Evolutionary conservation across 2,329 filamentous ascomycete genomes (phyloP).

Genomic region (Epichloe brachyelytri): DNA sequence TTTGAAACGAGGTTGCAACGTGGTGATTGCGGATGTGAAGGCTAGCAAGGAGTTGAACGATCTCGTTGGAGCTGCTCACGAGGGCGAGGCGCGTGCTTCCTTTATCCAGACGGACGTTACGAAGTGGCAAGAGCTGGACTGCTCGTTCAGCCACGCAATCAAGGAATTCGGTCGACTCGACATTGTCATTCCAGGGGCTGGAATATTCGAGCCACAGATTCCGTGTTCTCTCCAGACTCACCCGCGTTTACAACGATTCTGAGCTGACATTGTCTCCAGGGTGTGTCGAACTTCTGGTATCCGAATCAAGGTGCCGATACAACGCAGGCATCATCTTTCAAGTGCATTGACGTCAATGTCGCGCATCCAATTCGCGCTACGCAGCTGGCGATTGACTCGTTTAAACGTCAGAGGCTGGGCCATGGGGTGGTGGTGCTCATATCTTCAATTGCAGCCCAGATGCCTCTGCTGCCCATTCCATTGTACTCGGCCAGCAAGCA

Average conservation of each 20-base stretch:
- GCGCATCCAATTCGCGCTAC: constrained; percentile 18
- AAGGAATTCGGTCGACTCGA: constrained; percentile 3
- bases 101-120: constrained; percentile 25
- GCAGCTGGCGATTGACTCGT: constrained; percentile 19
- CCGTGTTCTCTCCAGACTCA: neutral
- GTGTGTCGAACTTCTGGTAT: constrained; percentile 3
- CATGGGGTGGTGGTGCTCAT: constrained; percentile 14
- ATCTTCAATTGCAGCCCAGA: constrained; percentile 15
- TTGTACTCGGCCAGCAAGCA: constrained; percentile 18
- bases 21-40: constrained; percentile 23
- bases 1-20: constrained; percentile 20
- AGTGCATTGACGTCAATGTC: constrained; percentile 17
- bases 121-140: constrained; percentile 17
- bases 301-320: constrained; percentile 2
- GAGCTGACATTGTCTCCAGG: constrained; percentile 1
- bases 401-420: constrained; percentile 10
- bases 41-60: constrained; percentile 19
- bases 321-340: constrained; percentile 1
- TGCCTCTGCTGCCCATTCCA: constrained; percentile 11
- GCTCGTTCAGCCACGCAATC: constrained; percentile 16
- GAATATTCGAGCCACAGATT: constrained; percentile 3
- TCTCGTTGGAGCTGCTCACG: neutral
- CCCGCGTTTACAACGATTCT: neutral
- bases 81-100: constrained; percentile 13
- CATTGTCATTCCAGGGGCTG: constrained; percentile 3